A percentile compares a stretch with the other conserved stretches of the same genome.
phyloP scores from a whole-genome alignment of 148 eudicot genomes.

The Arbutus unedo region DNA sequence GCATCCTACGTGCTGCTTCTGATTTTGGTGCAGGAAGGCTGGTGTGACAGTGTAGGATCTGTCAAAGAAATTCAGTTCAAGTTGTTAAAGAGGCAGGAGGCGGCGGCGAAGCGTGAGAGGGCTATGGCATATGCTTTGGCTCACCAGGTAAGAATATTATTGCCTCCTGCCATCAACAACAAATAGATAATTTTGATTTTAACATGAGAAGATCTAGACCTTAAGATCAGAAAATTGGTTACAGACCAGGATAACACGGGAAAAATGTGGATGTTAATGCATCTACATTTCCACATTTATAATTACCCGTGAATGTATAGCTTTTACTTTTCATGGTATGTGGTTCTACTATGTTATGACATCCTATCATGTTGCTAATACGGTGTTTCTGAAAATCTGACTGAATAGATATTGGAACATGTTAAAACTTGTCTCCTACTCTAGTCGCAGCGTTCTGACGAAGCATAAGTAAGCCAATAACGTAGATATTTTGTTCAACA shows the following conservation, averaged over 20 bases:
- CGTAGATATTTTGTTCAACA: not conserved
- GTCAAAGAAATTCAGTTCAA: constrained; percentile 91
- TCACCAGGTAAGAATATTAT: constrained; percentile 61
- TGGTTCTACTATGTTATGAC: not conserved
- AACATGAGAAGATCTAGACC: not conserved
- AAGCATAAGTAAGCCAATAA: not conserved
- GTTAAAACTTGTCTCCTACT: not conserved
- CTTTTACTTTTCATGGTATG: not conserved
- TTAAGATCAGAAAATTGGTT: not conserved
- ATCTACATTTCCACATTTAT: not conserved
- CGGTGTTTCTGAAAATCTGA: not conserved
- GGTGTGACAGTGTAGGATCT: constrained; percentile 95
- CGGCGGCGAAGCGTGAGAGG: constrained; percentile 99
- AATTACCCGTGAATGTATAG: not conserved
- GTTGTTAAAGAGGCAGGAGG: constrained; percentile 94
- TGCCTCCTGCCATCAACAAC: not conserved
- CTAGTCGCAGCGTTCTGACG: not conserved
- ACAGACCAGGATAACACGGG: not conserved
- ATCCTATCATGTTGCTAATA: not conserved
- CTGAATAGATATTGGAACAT: not conserved
- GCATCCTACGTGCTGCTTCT: constrained; percentile 17
- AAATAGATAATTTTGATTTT: not conserved
- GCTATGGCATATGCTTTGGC: constrained; percentile 99
- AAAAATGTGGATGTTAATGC: not conserved
- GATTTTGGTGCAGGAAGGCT: constrained; percentile 67